Conservation (phyloP, 208 protist species). For the Strigomonas culicis region DNA sequence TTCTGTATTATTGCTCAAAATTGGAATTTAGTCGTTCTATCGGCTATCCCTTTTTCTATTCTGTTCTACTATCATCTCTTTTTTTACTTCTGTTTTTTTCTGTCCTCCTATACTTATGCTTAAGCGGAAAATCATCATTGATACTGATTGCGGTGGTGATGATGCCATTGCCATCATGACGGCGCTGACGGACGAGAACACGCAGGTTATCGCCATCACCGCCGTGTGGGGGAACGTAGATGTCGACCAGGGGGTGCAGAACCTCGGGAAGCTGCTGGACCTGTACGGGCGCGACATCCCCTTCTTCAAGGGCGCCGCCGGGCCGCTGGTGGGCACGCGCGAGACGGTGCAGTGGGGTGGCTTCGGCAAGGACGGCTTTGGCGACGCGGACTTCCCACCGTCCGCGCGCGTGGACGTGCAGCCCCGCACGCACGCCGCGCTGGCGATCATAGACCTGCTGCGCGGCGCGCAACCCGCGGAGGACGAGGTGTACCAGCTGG, state of each 20-base stretch:
- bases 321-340: constrained; percentile 54
- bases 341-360: constrained; percentile 78
- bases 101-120: constrained; percentile 33
- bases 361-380: constrained; percentile 76
- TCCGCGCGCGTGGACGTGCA: constrained; percentile 33
- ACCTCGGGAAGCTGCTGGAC: constrained; percentile 75
- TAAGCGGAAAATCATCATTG: constrained; percentile 78
- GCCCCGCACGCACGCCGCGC: constrained; percentile 41
- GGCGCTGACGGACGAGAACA: constrained; percentile 64
- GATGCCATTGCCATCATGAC: constrained; percentile 85
- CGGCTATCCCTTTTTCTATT: background rate
- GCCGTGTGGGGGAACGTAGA: constrained; percentile 83
- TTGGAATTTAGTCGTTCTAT: background rate
- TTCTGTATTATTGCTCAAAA: background rate
- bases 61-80: background rate
- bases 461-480: constrained; percentile 24
- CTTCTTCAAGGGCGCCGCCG: constrained; percentile 56
- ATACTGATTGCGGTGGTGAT: constrained; percentile 82
- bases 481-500: constrained; percentile 58
- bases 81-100: constrained; percentile 5
- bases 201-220: constrained; percentile 66
- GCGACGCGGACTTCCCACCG: constrained; percentile 56
- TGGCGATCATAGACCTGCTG: constrained; percentile 63
- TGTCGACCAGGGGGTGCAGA: constrained; percentile 72
- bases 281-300: constrained; percentile 68